Percentiles rank a stretch among this genome's conserved stretches.
phyloP scores from a whole-genome alignment of 768 basidiomycete genomes.

The Hortiboletus flavorubellus region DNA sequence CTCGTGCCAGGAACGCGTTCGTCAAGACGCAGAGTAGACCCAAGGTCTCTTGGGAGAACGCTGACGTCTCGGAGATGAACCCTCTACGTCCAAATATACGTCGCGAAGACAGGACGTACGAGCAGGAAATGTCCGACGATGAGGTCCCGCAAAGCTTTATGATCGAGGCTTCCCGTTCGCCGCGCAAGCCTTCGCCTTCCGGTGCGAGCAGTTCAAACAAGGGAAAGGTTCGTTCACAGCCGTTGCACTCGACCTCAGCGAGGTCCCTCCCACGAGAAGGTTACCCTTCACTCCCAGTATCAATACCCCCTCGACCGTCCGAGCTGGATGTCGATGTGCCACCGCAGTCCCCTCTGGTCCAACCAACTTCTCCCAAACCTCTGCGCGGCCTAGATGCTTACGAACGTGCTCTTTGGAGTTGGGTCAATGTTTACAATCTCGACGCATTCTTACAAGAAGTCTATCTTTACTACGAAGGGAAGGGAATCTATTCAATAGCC shows the following conservation, averaged over 20 bases:
- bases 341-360: constrained; percentile 20
- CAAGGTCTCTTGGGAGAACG: constrained; percentile 57
- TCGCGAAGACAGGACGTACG: constrained; percentile 57
- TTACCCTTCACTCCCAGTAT: constrained; percentile 37
- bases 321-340: constrained; percentile 47
- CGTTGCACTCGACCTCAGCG: constrained; percentile 49
- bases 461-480: constrained; percentile 94
- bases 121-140: constrained; percentile 68
- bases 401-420: constrained; percentile 95
- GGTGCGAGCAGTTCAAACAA: constrained; percentile 30
- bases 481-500: constrained; percentile 94
- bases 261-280: constrained; percentile 39
- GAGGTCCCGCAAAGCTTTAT: constrained; percentile 86
- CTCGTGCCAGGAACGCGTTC: constrained; percentile 25
- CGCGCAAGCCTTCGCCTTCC: constrained; percentile 37
- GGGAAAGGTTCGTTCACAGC: constrained; percentile 43
- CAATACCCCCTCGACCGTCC: constrained; percentile 63
- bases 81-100: constrained; percentile 69
- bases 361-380: constrained; percentile 34
- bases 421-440: constrained; percentile 98
- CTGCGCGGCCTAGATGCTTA: constrained; percentile 77
- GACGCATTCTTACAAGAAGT: constrained; percentile 95
- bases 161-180: constrained; percentile 59
- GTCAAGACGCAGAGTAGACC: constrained; percentile 45
- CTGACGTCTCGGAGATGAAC: constrained; percentile 52